Evolutionary conservation across 2,329 filamentous ascomycete species (phyloP), one percentile per base, ranked within the genome.

Genomic region (Macrophomina tecta): DNA sequence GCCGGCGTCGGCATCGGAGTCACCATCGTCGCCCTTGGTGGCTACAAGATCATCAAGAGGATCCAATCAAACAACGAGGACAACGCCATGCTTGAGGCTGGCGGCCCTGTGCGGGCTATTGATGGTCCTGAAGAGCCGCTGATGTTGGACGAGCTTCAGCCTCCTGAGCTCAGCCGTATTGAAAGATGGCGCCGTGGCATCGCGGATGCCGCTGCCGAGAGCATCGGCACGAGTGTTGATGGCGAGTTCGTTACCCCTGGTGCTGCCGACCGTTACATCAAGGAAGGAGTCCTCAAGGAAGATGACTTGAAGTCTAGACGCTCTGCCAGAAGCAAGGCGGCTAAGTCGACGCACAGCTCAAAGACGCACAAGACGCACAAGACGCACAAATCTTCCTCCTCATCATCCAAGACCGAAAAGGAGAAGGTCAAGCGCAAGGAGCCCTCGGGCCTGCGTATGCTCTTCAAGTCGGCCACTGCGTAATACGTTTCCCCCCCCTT

Each of bases 41-140:
- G 95, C 5, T 98, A 93, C 86, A 98, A 97, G 81, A 97, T 99
- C 77, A 89, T 99, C 80, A 96, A 97, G 84, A 90, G 89, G 72
- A 92, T 98, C 71, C 82, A 83, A 73, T 81, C 76, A 14, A 79
- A 80, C 67, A 80, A 81, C 40, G 75, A 74, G 9, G 76, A 78
- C 34, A 73, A 73, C 32, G 69, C 65, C 71, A 73, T 42, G 72
- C 72, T 63, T 68, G 69, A 38, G 67, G 65, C 48, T 65, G 69
- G 62, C 67, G 34, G 56, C 68, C 66, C 71, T 64, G 65, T 70
- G 70, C 51, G 69, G 52, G 42, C 66, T 7, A 58, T 67, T 30
- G 65, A 66, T 11, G 49, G 69, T 11, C 73, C 76, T 66, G 75
- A 72, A 66, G 77, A 71, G 65, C 71, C 49, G 65, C 49, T 74